Evolutionary conservation across 2,329 filamentous ascomycete genomes (phyloP).

Genomic region (Hypoxylon sp.): DNA sequence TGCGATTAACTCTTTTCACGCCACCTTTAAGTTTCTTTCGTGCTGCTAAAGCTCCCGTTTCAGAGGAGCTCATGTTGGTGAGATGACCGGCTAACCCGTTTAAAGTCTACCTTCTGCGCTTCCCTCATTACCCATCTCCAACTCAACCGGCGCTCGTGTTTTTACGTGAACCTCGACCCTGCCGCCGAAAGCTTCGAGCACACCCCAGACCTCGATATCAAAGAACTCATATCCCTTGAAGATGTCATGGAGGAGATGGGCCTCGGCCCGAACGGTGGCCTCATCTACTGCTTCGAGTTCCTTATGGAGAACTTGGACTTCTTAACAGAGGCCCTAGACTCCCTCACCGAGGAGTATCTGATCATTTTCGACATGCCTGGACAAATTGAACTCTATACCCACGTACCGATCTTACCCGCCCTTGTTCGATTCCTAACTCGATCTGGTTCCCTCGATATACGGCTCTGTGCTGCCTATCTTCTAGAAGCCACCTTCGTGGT

Average conservation of each 20-base stretch:
- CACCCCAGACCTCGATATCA: constrained; percentile 86
- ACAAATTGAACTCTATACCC: constrained; percentile 98
- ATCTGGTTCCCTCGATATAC: constrained; percentile 86
- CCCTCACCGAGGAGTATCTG: constrained; percentile 92
- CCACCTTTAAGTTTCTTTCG: constrained; percentile 3
- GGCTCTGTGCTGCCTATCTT: constrained; percentile 92
- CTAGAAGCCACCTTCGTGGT: constrained; percentile 96
- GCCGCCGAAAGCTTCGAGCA: constrained; percentile 95
- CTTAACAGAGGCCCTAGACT: constrained; percentile 77
- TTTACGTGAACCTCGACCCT: constrained; percentile 98
- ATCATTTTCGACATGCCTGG: constrained; percentile 99
- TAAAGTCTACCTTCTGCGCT: constrained; percentile 91
- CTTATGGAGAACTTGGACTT: constrained; percentile 82
- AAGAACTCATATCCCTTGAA: constrained; percentile 88
- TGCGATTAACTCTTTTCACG: constrained; percentile 45
- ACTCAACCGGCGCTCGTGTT: constrained; percentile 91
- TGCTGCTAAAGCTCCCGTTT: background rate
- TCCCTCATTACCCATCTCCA: constrained; percentile 93
- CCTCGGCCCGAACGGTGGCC: constrained; percentile 79
- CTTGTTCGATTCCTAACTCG: constrained; percentile 86
- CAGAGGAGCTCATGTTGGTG: background rate
- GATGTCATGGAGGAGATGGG: constrained; percentile 84
- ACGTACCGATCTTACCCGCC: constrained; percentile 90
- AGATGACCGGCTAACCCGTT: constrained; percentile 3
- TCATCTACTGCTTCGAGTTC: constrained; percentile 82